Percentiles rank a stretch among this genome's conserved stretches.
Evolutionary conservation across 768 basidiomycete species (phyloP).

Genomic region (Trametes cinnabarina): DNA sequence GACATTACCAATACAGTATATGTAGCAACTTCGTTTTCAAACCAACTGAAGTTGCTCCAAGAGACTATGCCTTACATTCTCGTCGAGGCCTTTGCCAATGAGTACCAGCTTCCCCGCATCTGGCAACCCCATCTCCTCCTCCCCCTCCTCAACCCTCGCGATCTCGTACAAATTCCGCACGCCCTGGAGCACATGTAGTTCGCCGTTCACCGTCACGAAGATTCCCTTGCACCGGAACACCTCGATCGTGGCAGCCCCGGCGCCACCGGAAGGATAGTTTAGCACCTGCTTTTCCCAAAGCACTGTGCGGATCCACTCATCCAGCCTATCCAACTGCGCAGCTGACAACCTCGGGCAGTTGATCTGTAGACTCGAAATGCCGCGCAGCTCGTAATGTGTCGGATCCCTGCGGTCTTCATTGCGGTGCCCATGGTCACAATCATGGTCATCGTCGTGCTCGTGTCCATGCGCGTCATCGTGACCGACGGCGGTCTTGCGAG

Average conservation of each 20-base stretch:
- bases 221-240: constrained; percentile 90
- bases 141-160: constrained; percentile 36
- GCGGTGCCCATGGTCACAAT: constrained; percentile 35
- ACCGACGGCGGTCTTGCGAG: not conserved
- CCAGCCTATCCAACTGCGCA: constrained; percentile 51
- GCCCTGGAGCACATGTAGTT: constrained; percentile 80
- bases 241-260: constrained; percentile 37
- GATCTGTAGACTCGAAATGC: constrained; percentile 82
- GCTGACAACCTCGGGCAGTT: constrained; percentile 57
- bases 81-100: constrained; percentile 78
- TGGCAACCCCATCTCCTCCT: constrained; percentile 46
- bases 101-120: constrained; percentile 79
- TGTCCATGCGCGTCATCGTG: constrained; percentile 31
- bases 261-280: constrained; percentile 11
- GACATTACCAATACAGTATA: too few relatives aligned
- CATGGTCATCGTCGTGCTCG: constrained; percentile 33
- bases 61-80: constrained; percentile 54
- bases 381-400: constrained; percentile 68
- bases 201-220: constrained; percentile 52
- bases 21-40: not conserved
- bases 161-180: constrained; percentile 91
- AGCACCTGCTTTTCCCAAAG: constrained; percentile 77
- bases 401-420: constrained; percentile 27
- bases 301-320: constrained; percentile 76
- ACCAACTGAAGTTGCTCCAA: constrained; percentile 16